Base-by-base conservation (phyloP, 768 basidiomycete species). In the Suillus sp. region DNA sequence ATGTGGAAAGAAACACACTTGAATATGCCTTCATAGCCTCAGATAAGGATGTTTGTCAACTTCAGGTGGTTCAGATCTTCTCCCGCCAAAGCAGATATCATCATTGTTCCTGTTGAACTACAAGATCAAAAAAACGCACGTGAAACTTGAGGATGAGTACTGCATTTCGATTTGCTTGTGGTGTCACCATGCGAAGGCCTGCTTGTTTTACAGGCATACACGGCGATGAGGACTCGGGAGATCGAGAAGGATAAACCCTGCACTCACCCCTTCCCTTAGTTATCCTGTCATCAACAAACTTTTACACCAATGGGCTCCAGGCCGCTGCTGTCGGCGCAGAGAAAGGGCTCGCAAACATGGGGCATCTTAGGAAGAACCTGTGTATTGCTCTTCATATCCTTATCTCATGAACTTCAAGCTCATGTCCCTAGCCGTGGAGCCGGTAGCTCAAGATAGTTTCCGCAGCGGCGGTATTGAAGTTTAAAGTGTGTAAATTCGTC, bases 241-340 rank as follows among this genome's bases (percentile, higher is more conserved):
- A 22, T 2, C 25, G 14, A 25, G 25, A 48, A 16, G 14, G 25
- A 27, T 16, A 8, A 25, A 2, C 6, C 13, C 14, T 25, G 8
- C 14, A 5, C 45, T 47, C 22, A 47, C 45, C 45, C 45, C 7
- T 22, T 47, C 45, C 10, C 45, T 14, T 22, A 30, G 7, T 59
- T 4, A 6, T 34, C 37, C 27, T 27, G 57, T 10, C 48, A 38
- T 50, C 47, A 14, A 47, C 45, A 22, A 47, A 43, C 5, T 22
- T 22, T 64, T 43, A 50, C 57, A 35, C 45, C 70, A 95, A 27
- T 93, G 89, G 90, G 69, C 90, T 95, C 64, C 85, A 95, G 84
- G 95, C 92, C 59, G 80, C 84, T 48, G 85, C 88, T 65, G 87
- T 91, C 63, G 93, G 95, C 74, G 86, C 88, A 67, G 91, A 92